Percentiles rank a stretch among this genome's conserved stretches.
phyloP scores from a whole-genome alignment of 768 basidiomycete genomes.

The Leccinum subtestaceum region DNA sequence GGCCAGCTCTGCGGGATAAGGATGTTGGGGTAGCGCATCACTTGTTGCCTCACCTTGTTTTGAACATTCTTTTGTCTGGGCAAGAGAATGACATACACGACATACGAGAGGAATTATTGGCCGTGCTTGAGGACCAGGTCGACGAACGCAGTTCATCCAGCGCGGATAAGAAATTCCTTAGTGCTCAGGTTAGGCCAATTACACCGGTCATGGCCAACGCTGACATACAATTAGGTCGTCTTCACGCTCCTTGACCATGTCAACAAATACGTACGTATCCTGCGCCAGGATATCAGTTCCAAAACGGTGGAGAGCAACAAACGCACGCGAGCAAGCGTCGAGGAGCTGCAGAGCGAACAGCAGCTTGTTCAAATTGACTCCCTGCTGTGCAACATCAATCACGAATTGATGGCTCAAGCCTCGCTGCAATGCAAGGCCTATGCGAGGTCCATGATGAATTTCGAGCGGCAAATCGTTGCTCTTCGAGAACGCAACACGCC shows the following conservation, averaged over 20 bases:
- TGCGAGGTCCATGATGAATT: slow-evolving; percentile 91
- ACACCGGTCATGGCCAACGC: not conserved
- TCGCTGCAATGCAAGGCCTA: slow-evolving; percentile 94
- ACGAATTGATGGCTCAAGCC: slow-evolving; percentile 87
- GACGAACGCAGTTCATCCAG: slow-evolving; percentile 53
- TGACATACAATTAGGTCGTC: slow-evolving; percentile 59
- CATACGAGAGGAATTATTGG: slow-evolving; percentile 73
- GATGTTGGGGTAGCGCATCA: slow-evolving; percentile 95
- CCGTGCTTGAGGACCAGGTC: slow-evolving; percentile 87
- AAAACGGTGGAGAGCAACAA: slow-evolving; percentile 50
- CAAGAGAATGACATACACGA: slow-evolving; percentile 54
- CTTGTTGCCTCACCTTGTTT: slow-evolving; percentile 86
- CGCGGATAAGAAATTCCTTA: slow-evolving; percentile 79
- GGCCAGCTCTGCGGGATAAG: slow-evolving; percentile 74
- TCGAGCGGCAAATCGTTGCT: slow-evolving; percentile 76
- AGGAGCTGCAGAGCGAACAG: slow-evolving; percentile 43
- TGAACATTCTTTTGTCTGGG: slow-evolving; percentile 81
- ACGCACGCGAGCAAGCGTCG: slow-evolving; percentile 42
- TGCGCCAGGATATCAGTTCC: slow-evolving; percentile 60
- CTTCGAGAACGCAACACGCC: slow-evolving; percentile 41
- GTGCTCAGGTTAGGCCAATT: slow-evolving; percentile 74
- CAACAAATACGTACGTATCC: slow-evolving; percentile 80
- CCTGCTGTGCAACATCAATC: slow-evolving; percentile 77
- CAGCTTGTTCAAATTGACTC: slow-evolving; percentile 76
- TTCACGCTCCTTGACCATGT: slow-evolving; percentile 95